Percentiles rank a stretch among this genome's conserved stretches.
Conservation (phyloP, 495 filamentous ascomycete species). For the Cudoniella acicularis region DNA sequence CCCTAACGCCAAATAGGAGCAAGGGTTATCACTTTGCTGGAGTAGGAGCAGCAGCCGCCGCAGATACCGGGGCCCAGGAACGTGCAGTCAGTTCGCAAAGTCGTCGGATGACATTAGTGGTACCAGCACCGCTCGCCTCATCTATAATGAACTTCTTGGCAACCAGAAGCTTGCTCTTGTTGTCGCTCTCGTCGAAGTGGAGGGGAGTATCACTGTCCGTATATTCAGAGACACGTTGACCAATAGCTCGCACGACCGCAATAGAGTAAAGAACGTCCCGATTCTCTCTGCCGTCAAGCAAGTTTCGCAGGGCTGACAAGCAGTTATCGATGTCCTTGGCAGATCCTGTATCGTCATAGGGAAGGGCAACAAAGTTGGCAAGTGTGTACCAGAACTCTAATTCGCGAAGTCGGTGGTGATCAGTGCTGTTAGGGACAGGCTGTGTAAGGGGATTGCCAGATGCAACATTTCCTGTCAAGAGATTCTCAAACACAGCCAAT, state of each 20-base stretch:
- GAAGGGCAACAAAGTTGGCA: conserved; percentile 65
- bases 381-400: conserved; percentile 79
- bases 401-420: conserved; percentile 55
- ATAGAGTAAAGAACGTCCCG: conserved; percentile 92
- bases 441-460: conserved; percentile 52
- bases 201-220: conserved; percentile 55
- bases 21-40: conserved; percentile 5
- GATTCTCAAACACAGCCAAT: conserved; percentile 67
- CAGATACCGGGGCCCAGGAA: conserved; percentile 14
- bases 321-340: conserved; percentile 60
- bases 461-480: conserved; percentile 66
- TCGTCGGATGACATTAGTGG: conserved; percentile 76
- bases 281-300: conserved; percentile 77
- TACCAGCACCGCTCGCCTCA: conserved; percentile 64
- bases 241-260: conserved; percentile 70
- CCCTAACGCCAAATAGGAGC: neutral
- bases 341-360: conserved; percentile 55
- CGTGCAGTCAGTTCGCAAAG: conserved; percentile 63
- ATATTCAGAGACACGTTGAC: conserved; percentile 61
- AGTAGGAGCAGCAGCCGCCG: neutral
- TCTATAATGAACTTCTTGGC: conserved; percentile 79
- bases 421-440: conserved; percentile 40
- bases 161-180: conserved; percentile 69
- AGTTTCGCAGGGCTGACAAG: conserved; percentile 55
- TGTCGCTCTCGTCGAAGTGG: conserved; percentile 64